Percentiles rank a stretch among this genome's conserved stretches.
phyloP scores from a whole-genome alignment of 345 rosid genomes.

The Pistacia atlantica region DNA sequence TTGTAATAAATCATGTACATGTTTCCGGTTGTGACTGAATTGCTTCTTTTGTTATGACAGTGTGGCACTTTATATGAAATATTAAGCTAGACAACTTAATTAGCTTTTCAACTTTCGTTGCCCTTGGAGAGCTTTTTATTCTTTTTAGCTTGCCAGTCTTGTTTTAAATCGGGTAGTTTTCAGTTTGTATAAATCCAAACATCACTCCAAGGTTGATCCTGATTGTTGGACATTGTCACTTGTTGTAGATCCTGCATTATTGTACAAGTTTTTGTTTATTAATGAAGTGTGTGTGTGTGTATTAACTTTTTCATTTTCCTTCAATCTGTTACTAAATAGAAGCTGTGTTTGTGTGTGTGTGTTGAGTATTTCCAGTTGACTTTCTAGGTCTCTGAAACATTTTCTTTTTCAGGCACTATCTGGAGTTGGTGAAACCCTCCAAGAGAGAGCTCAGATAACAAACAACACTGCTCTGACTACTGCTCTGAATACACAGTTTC shows the following conservation, averaged over 20 bases:
- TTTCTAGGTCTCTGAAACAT: background rate
- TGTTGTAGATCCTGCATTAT: background rate
- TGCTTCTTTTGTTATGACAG: background rate
- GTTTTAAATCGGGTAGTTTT: background rate
- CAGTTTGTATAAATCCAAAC: background rate
- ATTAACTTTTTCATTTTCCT: background rate
- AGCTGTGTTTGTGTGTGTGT: background rate
- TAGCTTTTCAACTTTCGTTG: background rate
- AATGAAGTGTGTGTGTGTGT: too few relatives aligned
- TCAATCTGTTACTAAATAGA: background rate
- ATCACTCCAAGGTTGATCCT: background rate
- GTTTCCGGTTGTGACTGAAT: background rate
- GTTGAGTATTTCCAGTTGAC: background rate
- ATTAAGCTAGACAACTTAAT: background rate
- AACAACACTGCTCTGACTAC: constrained; percentile 72
- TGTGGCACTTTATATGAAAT: background rate
- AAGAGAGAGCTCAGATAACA: constrained; percentile 53
- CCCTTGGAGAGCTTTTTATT: background rate
- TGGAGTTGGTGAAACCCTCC: constrained; percentile 81
- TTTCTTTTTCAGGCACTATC: constrained; percentile 73
- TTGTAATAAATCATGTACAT: background rate
- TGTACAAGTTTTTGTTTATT: background rate
- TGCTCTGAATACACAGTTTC: constrained; percentile 94
- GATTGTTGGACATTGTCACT: background rate
- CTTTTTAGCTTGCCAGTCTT: background rate